These are phyloP conservation scores for Fusarium tjaetaba DNA, from an alignment of 2,329 filamentous ascomycete genomes.

Conservation along the genomic window DNA sequence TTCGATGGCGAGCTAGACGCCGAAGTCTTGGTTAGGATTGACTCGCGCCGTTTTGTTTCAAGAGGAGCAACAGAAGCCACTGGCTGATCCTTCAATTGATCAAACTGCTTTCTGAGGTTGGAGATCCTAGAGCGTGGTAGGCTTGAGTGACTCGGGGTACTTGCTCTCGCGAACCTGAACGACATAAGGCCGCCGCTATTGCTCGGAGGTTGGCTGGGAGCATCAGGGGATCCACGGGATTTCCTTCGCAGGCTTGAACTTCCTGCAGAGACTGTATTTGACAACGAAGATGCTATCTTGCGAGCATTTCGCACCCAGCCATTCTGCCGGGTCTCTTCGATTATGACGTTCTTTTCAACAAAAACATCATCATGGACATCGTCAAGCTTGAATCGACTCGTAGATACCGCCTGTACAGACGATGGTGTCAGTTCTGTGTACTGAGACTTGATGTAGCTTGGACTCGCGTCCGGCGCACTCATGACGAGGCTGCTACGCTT, in stretches of 20 bases:
- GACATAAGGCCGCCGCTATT: not conserved
- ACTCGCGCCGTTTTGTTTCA: conserved; percentile 17
- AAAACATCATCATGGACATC: not conserved
- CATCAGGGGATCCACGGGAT: not conserved
- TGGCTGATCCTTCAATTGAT: conserved; percentile 15
- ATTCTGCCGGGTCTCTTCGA: not conserved
- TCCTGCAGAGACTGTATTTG: conserved; percentile 21
- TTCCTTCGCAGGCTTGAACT: not conserved
- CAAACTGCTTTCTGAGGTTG: conserved; percentile 37
- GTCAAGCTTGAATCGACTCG: not conserved
- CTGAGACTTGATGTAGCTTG: conserved; percentile 31
- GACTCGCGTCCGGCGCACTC: conserved; percentile 15
- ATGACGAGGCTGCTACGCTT: conserved; percentile 12
- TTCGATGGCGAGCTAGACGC: not conserved
- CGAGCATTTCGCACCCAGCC: conserved; percentile 37
- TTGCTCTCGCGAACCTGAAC: conserved; percentile 4
- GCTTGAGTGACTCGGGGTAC: not conserved
- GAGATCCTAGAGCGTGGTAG: conserved; percentile 38
- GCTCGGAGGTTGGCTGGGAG: not conserved
- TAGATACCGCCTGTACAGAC: not conserved
- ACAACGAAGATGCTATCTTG: conserved; percentile 39
- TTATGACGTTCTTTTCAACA: not conserved
- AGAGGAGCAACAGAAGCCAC: conserved; percentile 11
- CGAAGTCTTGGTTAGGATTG: not conserved
- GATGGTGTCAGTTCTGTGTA: conserved; percentile 7